These are phyloP conservation scores for Bisporella sp. DNA, from an alignment of 2,329 filamentous ascomycete species.

Conservation along the genomic window DNA sequence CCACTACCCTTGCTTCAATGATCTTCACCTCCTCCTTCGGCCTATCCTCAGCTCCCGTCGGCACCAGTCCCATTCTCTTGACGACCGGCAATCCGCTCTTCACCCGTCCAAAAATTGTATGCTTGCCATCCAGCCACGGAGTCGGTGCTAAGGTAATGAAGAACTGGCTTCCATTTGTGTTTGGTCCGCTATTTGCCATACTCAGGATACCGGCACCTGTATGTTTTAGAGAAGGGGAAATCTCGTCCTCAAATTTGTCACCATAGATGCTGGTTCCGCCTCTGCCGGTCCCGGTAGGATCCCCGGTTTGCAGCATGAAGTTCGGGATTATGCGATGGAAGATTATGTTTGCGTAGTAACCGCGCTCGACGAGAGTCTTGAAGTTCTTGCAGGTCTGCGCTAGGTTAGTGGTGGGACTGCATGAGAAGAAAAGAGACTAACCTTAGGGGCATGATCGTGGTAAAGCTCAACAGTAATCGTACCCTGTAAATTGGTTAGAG, in stretches of 20 bases:
- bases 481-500: conserved; percentile 47
- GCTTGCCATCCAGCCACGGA: conserved; percentile 94
- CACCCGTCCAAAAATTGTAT: conserved; percentile 92
- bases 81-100: conserved; percentile 78
- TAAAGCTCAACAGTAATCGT: conserved; percentile 85
- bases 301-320: conserved; percentile 95
- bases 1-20: conserved; percentile 61
- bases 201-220: conserved; percentile 88
- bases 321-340: conserved; percentile 94
- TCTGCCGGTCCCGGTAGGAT: conserved; percentile 88
- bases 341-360: conserved; percentile 80
- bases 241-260: conserved; percentile 91
- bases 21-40: conserved; percentile 81
- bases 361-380: conserved; percentile 65
- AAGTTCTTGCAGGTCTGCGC: conserved; percentile 78
- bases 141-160: conserved; percentile 92
- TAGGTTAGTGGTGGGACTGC: conserved; percentile 2
- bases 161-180: conserved; percentile 94
- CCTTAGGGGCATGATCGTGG: conserved; percentile 73
- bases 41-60: conserved; percentile 73
- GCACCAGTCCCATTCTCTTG: conserved; percentile 80
- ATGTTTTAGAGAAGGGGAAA: conserved; percentile 71
- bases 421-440: conserved; percentile 20
- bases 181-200: conserved; percentile 92
- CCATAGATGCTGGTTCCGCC: conserved; percentile 88